These are phyloP conservation scores for Xylariomycetidae sp. DNA, from an alignment of 2,329 filamentous ascomycete genomes.

Conservation along the genomic window DNA sequence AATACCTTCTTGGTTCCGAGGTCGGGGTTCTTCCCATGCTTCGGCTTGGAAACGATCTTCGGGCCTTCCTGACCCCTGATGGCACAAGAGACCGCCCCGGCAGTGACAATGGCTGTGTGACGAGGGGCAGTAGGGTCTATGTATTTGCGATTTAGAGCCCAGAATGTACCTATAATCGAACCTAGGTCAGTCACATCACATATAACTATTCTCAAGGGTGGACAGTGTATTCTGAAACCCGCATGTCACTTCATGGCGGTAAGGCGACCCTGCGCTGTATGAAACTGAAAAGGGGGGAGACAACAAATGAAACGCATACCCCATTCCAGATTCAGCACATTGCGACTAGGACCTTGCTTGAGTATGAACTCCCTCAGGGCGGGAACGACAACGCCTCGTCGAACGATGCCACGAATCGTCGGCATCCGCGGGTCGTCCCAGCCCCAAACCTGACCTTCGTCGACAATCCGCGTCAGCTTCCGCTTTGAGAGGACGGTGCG, in stretches of 20 bases:
- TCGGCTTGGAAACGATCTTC: conserved; percentile 62
- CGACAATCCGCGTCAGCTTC: conserved; percentile 74
- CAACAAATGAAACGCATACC: no score
- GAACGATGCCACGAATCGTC: conserved; percentile 68
- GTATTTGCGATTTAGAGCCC: conserved; percentile 69
- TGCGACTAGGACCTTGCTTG: conserved; percentile 74
- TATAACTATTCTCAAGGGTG: no score
- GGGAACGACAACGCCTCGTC: conserved; percentile 69
- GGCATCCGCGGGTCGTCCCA: conserved; percentile 84
- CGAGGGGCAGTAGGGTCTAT: conserved; percentile 69
- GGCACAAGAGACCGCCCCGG: conserved; percentile 63
- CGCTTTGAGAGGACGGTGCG: conserved; percentile 75
- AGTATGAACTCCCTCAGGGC: conserved; percentile 76
- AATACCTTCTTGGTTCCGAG: conserved; percentile 78
- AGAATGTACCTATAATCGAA: no score
- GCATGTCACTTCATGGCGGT: no score
- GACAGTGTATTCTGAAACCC: no score
- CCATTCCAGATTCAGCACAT: conserved; percentile 78
- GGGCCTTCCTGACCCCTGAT: conserved; percentile 63
- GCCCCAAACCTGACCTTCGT: conserved; percentile 66
- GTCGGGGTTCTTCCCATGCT: conserved; percentile 79
- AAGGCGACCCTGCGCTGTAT: no score
- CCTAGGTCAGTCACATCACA: no score
- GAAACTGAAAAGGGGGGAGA: no score
- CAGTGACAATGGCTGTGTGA: conserved; percentile 63